These are phyloP conservation scores for Sclerotinia glacialis DNA, from an alignment of 2,329 filamentous ascomycete genomes.

Conservation along the genomic window DNA sequence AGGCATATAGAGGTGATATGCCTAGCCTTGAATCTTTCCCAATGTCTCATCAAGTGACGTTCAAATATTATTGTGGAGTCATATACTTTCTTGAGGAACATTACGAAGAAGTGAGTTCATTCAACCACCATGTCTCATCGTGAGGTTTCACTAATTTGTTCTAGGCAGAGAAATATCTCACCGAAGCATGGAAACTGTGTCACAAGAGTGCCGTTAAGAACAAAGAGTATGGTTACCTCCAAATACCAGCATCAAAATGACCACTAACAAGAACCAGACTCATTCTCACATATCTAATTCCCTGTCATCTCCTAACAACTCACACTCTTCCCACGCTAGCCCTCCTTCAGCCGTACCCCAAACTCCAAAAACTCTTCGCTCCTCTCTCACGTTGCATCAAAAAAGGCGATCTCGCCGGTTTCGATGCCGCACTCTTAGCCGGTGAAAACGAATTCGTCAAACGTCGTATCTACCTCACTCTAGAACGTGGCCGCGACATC, in stretches of 20 bases:
- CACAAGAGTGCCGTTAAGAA: constrained; percentile 71
- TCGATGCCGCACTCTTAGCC: constrained; percentile 75
- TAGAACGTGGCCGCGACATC: constrained; percentile 89
- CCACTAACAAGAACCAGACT: constrained; percentile 51
- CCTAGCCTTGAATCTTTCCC: constrained; percentile 78
- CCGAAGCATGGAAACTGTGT: constrained; percentile 78
- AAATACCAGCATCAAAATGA: constrained; percentile 3
- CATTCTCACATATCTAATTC: constrained; percentile 92
- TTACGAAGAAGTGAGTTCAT: constrained; percentile 65
- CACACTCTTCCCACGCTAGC: constrained; percentile 74
- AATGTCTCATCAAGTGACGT: constrained; percentile 87
- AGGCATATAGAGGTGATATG: constrained; percentile 75
- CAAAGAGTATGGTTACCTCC: constrained; percentile 54
- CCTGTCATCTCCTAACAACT: constrained; percentile 83
- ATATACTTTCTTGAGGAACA: constrained; percentile 94
- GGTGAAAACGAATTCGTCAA: constrained; percentile 93
- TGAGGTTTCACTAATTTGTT: constrained; percentile 9
- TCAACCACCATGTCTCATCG: neutral
- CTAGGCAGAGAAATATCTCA: constrained; percentile 78
- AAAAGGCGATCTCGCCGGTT: constrained; percentile 75
- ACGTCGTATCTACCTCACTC: constrained; percentile 86
- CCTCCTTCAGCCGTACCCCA: constrained; percentile 73
- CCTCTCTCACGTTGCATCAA: constrained; percentile 78
- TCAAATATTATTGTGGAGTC: constrained; percentile 93
- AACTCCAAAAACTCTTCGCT: constrained; percentile 72